Evolutionary conservation across 331 rosid species (phyloP), one percentile per base, ranked within the genome.

Genomic region (Quercus lobata): DNA sequence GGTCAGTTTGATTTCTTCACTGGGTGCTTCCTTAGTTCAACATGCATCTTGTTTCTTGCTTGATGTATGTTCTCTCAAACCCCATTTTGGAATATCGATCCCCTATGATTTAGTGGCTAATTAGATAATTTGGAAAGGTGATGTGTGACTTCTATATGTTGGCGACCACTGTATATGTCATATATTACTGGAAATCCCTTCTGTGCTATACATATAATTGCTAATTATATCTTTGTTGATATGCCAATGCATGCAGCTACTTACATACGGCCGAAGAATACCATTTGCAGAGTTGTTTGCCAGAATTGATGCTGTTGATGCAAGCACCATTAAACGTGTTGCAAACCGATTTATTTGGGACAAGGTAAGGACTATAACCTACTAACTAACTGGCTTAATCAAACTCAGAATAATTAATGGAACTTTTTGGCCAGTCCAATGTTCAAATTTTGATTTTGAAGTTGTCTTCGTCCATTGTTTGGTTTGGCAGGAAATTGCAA

Each of bases 181-280:
- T 65, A 34, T 30, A 18, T 68, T 27, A 62, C 56, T 25, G 32
- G 34, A 44, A 24, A 70, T 76, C 60, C 55, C 25, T 57, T 58
- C 30, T 44, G 53, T 24, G 24, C 54, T 8, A 14, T 53, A 11
- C 71, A 65, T 34, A 41, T 41, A 35, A 79, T 22, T 56, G 25
- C 75, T 56, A 25, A 68, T 37, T 57, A 44, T 57, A 16, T 15
- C 30, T 21, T 57, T 14, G 60, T 25, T 25, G 7, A 3, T 71
- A 18, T 58, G 69, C 56, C 76, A 69, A 11, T 60, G 34, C 25
- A 79, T 88, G 83, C 93, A 96, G 98, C 82, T 93, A 71, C 96
- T 96, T 69, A 96, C 96, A 22, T 95, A 93, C n/a, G 97, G 98
- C 37, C 89, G 99, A 56, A 93, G 99, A 88, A 92, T 96, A 62